Evolutionary conservation across 2,329 filamentous ascomycete species (phyloP).

Genomic region (Paecilomyces dactylethromorphus): DNA sequence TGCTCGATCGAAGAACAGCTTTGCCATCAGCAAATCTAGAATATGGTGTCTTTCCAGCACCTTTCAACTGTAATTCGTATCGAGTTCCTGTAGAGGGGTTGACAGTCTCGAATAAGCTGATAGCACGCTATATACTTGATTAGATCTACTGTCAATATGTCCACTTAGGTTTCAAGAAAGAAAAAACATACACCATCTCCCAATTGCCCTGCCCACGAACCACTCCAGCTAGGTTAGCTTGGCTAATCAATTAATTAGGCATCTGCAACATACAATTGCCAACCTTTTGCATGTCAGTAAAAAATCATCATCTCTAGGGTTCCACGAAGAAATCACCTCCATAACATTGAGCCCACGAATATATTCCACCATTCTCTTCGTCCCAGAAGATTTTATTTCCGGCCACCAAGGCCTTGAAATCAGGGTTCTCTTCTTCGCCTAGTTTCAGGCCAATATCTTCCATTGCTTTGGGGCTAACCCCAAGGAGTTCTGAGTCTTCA

Average conservation of each 20-base stretch:
- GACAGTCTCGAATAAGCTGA: conserved; percentile 85
- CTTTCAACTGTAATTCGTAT: conserved; percentile 92
- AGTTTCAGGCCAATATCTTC: conserved; percentile 69
- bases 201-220: conserved; percentile 90
- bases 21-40: conserved; percentile 94
- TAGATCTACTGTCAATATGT: background rate
- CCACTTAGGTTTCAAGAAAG: background rate
- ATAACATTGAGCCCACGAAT: conserved; percentile 98
- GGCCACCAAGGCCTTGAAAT: conserved; percentile 70
- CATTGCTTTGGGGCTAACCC: conserved; percentile 71
- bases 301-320: conserved; percentile 1
- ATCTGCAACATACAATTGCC: conserved; percentile 40
- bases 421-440: conserved; percentile 62
- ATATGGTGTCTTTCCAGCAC: conserved; percentile 88
- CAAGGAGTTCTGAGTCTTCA: conserved; percentile 69
- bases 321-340: conserved; percentile 62
- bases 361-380: conserved; percentile 68
- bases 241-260: background rate
- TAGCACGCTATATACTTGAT: conserved; percentile 53
- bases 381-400: conserved; percentile 79
- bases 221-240: conserved; percentile 44
- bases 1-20: conserved; percentile 84
- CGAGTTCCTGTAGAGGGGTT: conserved; percentile 64
- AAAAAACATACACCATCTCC: conserved; percentile 62
- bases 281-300: conserved; percentile 27